phyloP scores from a whole-genome alignment of 23 red algal species.

The Pyropia yezoensis region DNA sequence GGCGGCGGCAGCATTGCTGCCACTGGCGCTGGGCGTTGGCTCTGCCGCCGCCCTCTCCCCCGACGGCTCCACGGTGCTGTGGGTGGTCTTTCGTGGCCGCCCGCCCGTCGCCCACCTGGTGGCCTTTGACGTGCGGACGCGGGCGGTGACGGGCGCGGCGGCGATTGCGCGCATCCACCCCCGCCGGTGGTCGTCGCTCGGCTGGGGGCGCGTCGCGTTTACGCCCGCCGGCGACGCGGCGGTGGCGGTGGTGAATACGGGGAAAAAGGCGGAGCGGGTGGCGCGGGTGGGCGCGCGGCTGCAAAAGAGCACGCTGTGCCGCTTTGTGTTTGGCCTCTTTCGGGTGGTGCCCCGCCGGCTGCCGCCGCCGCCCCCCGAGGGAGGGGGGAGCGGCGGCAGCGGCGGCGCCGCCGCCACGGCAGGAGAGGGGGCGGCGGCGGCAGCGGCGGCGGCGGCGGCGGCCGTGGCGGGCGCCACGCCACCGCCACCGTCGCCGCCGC shows the following conservation, averaged over 20 bases:
- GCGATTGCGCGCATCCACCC: conserved; percentile 1
- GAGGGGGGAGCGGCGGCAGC: not conserved
- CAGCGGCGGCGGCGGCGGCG: no score
- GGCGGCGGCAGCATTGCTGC: no score
- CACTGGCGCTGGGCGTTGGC: no score
- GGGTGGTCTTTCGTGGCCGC: conserved; percentile 13
- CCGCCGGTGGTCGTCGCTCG: conserved; percentile 20
- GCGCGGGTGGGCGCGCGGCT: conserved; percentile 13
- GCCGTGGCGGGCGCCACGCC: no score
- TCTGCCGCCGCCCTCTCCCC: conserved; percentile 20
- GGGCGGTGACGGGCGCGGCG: not conserved
- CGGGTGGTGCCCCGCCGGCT: not conserved
- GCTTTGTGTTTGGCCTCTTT: conserved; percentile 6
- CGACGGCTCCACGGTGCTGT: conserved; percentile 11
- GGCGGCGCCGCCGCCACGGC: not conserved
- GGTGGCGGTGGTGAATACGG: conserved; percentile 22
- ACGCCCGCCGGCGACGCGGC: conserved; percentile 1
- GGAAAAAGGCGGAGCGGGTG: conserved; percentile 12
- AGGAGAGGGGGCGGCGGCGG: not conserved
- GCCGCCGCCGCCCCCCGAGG: not conserved
- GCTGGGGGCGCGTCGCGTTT: conserved; percentile 19
- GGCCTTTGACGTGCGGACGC: conserved; percentile 3
- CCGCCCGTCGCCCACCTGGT: conserved; percentile 15
- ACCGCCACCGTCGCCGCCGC: no score
- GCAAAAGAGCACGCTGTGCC: conserved; percentile 13